These are phyloP conservation scores for Paracoccidioides lutzii DNA, from an alignment of 2,329 filamentous ascomycete genomes.

Conservation along the genomic window DNA sequence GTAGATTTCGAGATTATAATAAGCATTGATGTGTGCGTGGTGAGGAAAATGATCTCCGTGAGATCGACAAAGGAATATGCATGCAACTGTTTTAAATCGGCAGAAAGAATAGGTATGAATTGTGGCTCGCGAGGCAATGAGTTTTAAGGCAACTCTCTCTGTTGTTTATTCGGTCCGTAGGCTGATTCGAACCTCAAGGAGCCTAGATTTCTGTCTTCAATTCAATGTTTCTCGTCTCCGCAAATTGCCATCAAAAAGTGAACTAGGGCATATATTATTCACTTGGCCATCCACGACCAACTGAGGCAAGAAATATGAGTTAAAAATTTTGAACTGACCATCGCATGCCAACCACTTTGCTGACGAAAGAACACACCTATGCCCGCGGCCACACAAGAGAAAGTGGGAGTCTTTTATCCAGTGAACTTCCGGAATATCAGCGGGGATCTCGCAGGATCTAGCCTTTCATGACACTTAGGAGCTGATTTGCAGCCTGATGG, in stretches of 20 bases:
- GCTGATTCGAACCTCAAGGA: conserved; percentile 5
- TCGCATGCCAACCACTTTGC: neutral
- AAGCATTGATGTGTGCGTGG: conserved; percentile 2
- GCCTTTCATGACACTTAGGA: conserved; percentile 7
- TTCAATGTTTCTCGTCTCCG: neutral
- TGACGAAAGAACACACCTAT: neutral
- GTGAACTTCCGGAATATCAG: conserved; percentile 4
- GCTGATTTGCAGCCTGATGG: neutral
- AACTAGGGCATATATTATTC: neutral
- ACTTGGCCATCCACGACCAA: neutral
- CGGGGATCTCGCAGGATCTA: conserved; percentile 10
- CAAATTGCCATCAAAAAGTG: neutral
- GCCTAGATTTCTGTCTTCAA: neutral
- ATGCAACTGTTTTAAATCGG: conserved; percentile 4
- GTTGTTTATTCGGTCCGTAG: conserved; percentile 4
- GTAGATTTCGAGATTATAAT: neutral
- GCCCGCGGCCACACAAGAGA: too few relatives aligned
- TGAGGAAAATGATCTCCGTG: conserved; percentile 2
- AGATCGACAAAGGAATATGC: neutral
- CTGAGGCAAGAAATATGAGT: neutral
- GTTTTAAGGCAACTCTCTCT: conserved; percentile 4
- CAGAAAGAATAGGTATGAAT: conserved; percentile 2
- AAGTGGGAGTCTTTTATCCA: neutral
- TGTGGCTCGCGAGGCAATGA: conserved; percentile 8
- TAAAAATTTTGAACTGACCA: neutral